Evolutionary conservation across 306 rosid genomes (phyloP).

Genomic region (Arachis hypogaea): DNA sequence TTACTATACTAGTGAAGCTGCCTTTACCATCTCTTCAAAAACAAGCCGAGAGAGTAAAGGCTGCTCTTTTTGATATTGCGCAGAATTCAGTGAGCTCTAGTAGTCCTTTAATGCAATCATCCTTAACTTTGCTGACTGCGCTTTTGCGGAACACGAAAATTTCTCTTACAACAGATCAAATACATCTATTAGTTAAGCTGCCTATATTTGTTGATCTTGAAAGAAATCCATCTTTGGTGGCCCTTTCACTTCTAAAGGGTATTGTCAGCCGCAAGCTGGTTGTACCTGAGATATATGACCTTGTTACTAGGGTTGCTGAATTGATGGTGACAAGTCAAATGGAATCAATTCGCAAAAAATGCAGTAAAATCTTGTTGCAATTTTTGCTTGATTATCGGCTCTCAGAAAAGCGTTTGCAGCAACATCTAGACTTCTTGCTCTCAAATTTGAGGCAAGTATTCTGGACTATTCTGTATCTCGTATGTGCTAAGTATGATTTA

Average conservation of each 20-base stretch:
- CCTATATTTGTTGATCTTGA: slow-evolving; percentile 84
- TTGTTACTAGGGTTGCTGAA: slow-evolving; percentile 73
- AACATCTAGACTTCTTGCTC: slow-evolving; percentile 76
- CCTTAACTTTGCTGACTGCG: slow-evolving; percentile 69
- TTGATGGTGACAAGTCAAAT: slow-evolving; percentile 94
- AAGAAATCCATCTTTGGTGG: slow-evolving; percentile 68
- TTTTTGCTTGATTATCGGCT: slow-evolving; percentile 83
- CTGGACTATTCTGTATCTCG: not conserved
- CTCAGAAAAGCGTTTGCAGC: slow-evolving; percentile 75
- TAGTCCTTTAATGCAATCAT: slow-evolving; percentile 82
- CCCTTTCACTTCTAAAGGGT: slow-evolving; percentile 84
- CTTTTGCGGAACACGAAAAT: slow-evolving; percentile 73
- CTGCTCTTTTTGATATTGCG: slow-evolving; percentile 69
- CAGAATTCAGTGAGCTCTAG: slow-evolving; percentile 59
- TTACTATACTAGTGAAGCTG: slow-evolving; percentile 66
- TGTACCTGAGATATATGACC: slow-evolving; percentile 89
- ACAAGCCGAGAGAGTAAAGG: slow-evolving; percentile 72
- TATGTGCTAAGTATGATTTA: not conserved
- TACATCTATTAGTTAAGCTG: slow-evolving; percentile 68
- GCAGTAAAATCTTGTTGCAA: slow-evolving; percentile 81
- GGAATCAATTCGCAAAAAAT: slow-evolving; percentile 72
- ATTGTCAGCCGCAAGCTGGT: slow-evolving; percentile 74
- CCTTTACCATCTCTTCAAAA: slow-evolving; percentile 78
- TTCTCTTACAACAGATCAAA: slow-evolving; percentile 73
- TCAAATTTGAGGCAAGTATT: slow-evolving; percentile 71